A percentile compares a stretch with the other conserved stretches of the same genome.
These are phyloP conservation scores for Gonium pectorale DNA, from an alignment of 139 green algal species.

Conservation along the genomic window DNA sequence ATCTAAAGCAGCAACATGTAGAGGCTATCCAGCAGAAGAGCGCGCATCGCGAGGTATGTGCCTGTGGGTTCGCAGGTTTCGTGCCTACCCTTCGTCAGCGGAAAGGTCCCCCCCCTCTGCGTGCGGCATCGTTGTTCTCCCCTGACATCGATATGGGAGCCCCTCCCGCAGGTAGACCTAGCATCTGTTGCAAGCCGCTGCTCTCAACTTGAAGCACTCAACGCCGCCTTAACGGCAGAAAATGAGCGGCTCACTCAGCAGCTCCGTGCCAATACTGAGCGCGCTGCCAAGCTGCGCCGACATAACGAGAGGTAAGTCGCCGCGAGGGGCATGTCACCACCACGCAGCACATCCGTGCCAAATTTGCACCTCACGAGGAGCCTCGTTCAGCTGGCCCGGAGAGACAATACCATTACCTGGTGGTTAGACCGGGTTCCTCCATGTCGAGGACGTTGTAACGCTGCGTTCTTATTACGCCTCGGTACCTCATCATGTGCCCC, in stretches of 20 bases:
- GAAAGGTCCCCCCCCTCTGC: too few species aligned
- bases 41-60: constrained; percentile 21
- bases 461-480: too few species aligned
- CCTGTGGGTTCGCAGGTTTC: too few species aligned
- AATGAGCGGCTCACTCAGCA: neutral
- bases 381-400: too few species aligned
- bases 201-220: constrained; percentile 6
- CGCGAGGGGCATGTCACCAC: too few species aligned
- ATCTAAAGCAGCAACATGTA: constrained; percentile 1
- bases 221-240: neutral
- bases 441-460: too few species aligned
- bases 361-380: too few species aligned
- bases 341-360: too few species aligned
- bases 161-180: constrained; percentile 19
- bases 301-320: constrained; percentile 28
- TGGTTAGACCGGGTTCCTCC: too few species aligned
- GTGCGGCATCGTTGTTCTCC: neutral
- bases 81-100: too few species aligned
- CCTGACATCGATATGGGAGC: neutral
- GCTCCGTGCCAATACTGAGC: neutral
- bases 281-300: neutral
- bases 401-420: too few species aligned
- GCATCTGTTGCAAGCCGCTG: constrained; percentile 27
- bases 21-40: neutral
- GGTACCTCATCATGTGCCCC: too few species aligned